phyloP scores from a whole-genome alignment of 768 basidiomycete species.

The Tricholoma terreum region DNA sequence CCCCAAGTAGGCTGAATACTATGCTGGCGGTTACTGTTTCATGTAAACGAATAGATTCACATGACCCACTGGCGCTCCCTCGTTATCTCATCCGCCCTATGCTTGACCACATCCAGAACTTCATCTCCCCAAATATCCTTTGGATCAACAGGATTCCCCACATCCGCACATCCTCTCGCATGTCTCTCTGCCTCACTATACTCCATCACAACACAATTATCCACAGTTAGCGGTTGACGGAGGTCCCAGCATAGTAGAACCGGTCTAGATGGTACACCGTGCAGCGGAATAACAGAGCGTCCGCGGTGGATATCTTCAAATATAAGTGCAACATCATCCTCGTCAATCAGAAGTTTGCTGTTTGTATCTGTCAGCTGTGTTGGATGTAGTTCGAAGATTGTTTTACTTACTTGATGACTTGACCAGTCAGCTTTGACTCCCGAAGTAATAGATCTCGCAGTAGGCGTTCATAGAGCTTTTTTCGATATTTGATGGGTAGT shows the following conservation, averaged over 20 bases:
- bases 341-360: constrained; percentile 76
- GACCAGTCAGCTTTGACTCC: constrained; percentile 66
- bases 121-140: constrained; percentile 71
- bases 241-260: constrained; percentile 82
- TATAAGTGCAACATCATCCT: constrained; percentile 78
- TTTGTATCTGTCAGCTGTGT: neutral
- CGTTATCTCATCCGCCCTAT: constrained; percentile 57
- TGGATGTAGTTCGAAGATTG: neutral
- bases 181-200: constrained; percentile 71
- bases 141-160: constrained; percentile 30
- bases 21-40: too few species aligned
- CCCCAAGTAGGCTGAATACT: too few species aligned
- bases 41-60: constrained; percentile 9
- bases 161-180: constrained; percentile 40
- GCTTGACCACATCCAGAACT: constrained; percentile 53
- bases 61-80: constrained; percentile 54
- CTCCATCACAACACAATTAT: constrained; percentile 88
- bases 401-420: constrained; percentile 53
- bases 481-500: constrained; percentile 80
- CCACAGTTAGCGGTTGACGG: constrained; percentile 54
- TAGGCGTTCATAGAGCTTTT: constrained; percentile 79
- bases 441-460: constrained; percentile 72
- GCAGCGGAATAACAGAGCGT: constrained; percentile 75
- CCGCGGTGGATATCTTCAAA: constrained; percentile 87
- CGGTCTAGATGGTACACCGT: constrained; percentile 68